Base-by-base conservation (phyloP, 495 filamentous ascomycete genomes). In the Elasticomyces elasticus region DNA sequence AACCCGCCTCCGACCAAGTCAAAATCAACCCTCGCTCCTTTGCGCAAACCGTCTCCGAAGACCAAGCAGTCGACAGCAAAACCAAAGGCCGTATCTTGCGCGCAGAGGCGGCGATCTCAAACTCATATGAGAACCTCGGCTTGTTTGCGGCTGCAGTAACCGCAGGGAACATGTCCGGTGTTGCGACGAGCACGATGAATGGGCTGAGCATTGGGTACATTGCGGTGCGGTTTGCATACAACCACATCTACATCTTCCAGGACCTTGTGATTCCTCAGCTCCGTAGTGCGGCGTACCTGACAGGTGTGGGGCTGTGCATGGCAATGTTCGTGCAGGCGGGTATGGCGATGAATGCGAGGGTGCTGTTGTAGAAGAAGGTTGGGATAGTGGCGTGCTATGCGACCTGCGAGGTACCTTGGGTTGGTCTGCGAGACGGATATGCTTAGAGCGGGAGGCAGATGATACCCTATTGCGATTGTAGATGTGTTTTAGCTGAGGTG, bases 121-220 rank as follows among this genome's bases (percentile, higher is more conserved):
- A 79, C 52, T 72, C 66, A 47, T 71, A 76, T 50, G 76, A 79
- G 62, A 74, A 72, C 19, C 58, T 79, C 19, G 69, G 67, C 27
- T 53, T 77, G 24, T 79, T 68, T 62, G 74, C 76, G 0, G 72
- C 74, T 0, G 72, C 64, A 33, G 71, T 79, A 20, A 72, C 74
- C 9, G 77, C 75, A 0, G 77, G 69, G 11, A 79, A 79, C 51
- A 54, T 55, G 1, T 69, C 74, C 0, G 59, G 66, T 9, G 43
- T 78, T 0, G 27, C 61, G 24, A 41, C 57, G 5, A 48, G 20
- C 0, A 64, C 53, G 40, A 48, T 77, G 31, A 79, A 79, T 60
- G 24, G 38, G 22, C 59, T 77, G 7, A 62, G 69, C 28, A 41
- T 72, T 7, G 61, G 58, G 9, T 77, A 79, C 52, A 25, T 78